These are phyloP conservation scores for Pichia paraexigua DNA, from an alignment of 805 yeast genomes.

Conservation along the genomic window DNA sequence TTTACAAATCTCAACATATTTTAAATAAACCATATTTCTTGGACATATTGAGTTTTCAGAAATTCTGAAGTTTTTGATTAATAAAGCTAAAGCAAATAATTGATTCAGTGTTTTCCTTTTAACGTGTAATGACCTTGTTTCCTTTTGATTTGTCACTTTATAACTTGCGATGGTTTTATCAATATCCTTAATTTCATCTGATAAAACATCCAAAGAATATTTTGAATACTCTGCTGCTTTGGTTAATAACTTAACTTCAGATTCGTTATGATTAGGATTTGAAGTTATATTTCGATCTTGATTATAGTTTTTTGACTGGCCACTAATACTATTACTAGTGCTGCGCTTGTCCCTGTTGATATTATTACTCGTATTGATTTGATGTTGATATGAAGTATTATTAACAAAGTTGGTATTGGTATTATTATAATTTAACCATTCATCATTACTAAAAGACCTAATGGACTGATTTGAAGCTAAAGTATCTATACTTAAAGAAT, in stretches of 20 bases:
- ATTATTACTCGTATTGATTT: not conserved
- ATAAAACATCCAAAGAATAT: not conserved
- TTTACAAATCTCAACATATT: conserved; percentile 51
- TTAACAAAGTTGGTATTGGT: not conserved
- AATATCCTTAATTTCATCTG: not conserved
- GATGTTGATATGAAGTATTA: not conserved
- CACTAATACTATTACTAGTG: not conserved
- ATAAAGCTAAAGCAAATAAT: conserved; percentile 76
- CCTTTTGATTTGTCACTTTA: conserved; percentile 9
- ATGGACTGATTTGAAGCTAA: conserved; percentile 2
- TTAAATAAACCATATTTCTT: conserved; percentile 59
- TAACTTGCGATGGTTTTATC: not conserved
- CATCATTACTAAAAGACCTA: conserved; percentile 1
- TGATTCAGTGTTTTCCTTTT: conserved; percentile 55
- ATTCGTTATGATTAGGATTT: not conserved
- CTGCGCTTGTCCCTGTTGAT: not conserved
- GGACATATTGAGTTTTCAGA: conserved; percentile 49
- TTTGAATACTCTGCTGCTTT: not conserved
- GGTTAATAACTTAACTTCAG: not conserved
- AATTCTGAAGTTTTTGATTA: conserved; percentile 54
- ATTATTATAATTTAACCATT: not conserved
- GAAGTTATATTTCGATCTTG: not conserved
- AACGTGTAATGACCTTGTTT: conserved; percentile 16
- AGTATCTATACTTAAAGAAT: conserved; percentile 4
- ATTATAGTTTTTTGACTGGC: not conserved